These are phyloP conservation scores for Porodaedalea pini DNA, from an alignment of 1,284 basidiomycete species.

Conservation along the genomic window DNA sequence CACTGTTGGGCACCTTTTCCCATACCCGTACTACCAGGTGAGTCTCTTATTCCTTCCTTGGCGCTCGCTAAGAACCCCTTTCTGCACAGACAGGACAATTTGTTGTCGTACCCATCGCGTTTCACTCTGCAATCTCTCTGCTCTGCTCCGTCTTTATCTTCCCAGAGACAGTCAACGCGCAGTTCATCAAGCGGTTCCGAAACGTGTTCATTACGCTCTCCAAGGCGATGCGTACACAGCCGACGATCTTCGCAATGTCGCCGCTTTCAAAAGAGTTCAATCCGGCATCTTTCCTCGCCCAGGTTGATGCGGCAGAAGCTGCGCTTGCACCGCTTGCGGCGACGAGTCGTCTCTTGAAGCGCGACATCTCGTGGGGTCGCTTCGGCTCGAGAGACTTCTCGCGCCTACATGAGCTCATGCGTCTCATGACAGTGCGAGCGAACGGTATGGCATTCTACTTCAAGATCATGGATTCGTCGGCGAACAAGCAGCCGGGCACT, in stretches of 20 bases:
- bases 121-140: slow-evolving; percentile 30
- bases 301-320: slow-evolving; percentile 50
- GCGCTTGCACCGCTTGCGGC: slow-evolving; percentile 52
- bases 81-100: slow-evolving; percentile 25
- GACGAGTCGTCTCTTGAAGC: slow-evolving; percentile 51
- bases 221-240: slow-evolving; percentile 44
- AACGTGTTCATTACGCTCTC: slow-evolving; percentile 51
- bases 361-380: slow-evolving; percentile 63
- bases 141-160: slow-evolving; percentile 48
- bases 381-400: slow-evolving; percentile 60
- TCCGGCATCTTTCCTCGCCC: slow-evolving; percentile 32
- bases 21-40: slow-evolving; percentile 60
- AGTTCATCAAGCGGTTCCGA: slow-evolving; percentile 54
- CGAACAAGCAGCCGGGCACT: slow-evolving; percentile 39
- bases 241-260: slow-evolving; percentile 47
- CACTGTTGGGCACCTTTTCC: slow-evolving; percentile 59
- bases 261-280: too few species aligned
- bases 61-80: slow-evolving; percentile 25
- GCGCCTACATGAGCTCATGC: slow-evolving; percentile 47
- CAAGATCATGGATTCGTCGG: slow-evolving; percentile 52
- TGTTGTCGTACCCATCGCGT: slow-evolving; percentile 29
- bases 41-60: slow-evolving; percentile 25
- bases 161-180: slow-evolving; percentile 62
- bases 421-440: slow-evolving; percentile 52
- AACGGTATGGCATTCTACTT: slow-evolving; percentile 69